Conservation (phyloP, 495 filamentous ascomycete genomes). For the Penicillium samsonianum region DNA sequence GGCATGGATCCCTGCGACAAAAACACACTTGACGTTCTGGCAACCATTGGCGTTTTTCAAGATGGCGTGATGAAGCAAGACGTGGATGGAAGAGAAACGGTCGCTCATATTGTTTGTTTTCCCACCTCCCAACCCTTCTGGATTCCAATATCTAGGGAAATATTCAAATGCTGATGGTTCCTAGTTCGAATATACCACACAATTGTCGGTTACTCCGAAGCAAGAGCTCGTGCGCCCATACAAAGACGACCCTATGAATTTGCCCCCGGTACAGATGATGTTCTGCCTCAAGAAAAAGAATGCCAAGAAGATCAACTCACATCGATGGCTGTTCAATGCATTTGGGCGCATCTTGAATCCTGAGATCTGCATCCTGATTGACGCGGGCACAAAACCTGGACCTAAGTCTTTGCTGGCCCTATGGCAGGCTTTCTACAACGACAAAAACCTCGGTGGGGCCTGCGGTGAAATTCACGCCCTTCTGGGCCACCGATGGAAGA, state of each 20-base stretch:
- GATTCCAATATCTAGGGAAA: background rate
- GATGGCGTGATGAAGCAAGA: slow-evolving; percentile 98
- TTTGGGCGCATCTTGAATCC: slow-evolving; percentile 95
- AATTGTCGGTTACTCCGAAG: slow-evolving; percentile 87
- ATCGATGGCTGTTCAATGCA: slow-evolving; percentile 95
- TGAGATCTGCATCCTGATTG: slow-evolving; percentile 91
- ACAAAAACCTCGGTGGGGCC: slow-evolving; percentile 94
- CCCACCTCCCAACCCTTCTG: background rate
- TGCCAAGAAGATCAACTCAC: slow-evolving; percentile 99
- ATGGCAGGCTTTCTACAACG: slow-evolving; percentile 98
- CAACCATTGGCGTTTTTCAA: slow-evolving; percentile 93
- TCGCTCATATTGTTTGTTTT: slow-evolving; percentile 76
- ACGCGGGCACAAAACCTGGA: slow-evolving; percentile 93
- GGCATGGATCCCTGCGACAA: slow-evolving; percentile 98
- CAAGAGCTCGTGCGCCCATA: slow-evolving; percentile 91
- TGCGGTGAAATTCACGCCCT: slow-evolving; percentile 99
- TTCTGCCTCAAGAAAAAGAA: slow-evolving; percentile 98
- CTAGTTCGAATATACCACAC: slow-evolving; percentile 93
- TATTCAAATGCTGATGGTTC: background rate
- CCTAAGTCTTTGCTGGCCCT: slow-evolving; percentile 83
- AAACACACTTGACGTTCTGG: slow-evolving; percentile 87
- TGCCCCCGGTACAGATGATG: slow-evolving; percentile 94
- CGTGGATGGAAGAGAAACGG: slow-evolving; percentile 92
- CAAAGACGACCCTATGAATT: slow-evolving; percentile 73
- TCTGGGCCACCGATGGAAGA: slow-evolving; percentile 84